These are phyloP conservation scores for Amanita rubescens DNA, from an alignment of 768 basidiomycete species.

Conservation along the genomic window DNA sequence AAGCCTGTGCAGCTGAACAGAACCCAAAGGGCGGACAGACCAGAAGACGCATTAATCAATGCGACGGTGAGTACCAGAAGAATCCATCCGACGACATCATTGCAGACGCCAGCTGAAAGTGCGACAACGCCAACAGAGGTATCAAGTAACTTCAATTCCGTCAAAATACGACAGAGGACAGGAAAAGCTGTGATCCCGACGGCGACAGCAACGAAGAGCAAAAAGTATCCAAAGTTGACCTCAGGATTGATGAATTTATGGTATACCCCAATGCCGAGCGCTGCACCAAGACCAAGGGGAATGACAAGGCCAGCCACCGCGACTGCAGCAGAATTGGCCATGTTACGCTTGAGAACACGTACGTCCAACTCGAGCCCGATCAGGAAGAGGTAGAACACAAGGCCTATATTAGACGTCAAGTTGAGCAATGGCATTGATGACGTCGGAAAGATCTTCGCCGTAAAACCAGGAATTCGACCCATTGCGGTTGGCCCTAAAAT, in stretches of 20 bases:
- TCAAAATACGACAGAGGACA: constrained; percentile 78
- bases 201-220: constrained; percentile 81
- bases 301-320: constrained; percentile 63
- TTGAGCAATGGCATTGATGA: constrained; percentile 49
- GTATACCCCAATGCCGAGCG: constrained; percentile 67
- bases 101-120: constrained; percentile 77
- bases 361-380: constrained; percentile 82
- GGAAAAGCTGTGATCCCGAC: constrained; percentile 80
- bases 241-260: constrained; percentile 47
- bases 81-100: constrained; percentile 75
- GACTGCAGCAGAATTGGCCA: constrained; percentile 47
- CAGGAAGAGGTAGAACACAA: constrained; percentile 75
- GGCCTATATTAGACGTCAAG: constrained; percentile 69
- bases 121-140: constrained; percentile 80
- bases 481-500: constrained; percentile 73
- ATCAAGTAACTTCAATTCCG: constrained; percentile 73
- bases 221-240: constrained; percentile 72
- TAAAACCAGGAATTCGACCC: constrained; percentile 75
- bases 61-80: constrained; percentile 80
- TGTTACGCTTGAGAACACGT: constrained; percentile 57
- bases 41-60: constrained; percentile 69
- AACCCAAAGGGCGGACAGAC: constrained; percentile 74
- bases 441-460: constrained; percentile 48
- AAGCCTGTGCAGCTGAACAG: constrained; percentile 64
- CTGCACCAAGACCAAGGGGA: constrained; percentile 78